Evolutionary conservation across 1,284 basidiomycete genomes (phyloP).

Genomic region (Rhodotorula sp.): DNA sequence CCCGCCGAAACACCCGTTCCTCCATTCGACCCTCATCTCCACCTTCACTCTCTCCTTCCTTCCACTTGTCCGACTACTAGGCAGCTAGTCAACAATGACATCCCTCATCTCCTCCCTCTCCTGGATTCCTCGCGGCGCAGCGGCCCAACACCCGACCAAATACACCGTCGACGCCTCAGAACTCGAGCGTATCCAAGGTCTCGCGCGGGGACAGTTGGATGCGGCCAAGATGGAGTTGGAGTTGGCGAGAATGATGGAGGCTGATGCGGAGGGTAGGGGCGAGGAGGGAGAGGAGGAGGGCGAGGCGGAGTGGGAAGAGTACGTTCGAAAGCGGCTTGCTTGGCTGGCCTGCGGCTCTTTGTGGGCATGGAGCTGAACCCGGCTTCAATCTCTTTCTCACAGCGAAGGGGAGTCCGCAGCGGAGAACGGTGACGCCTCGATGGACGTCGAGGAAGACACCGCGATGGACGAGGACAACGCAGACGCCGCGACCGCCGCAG

Average conservation of each 20-base stretch:
- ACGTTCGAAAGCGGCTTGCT: constrained; percentile 3
- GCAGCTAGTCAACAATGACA: constrained; percentile 17
- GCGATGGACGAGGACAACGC: constrained; percentile 64
- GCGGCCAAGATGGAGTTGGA: constrained; percentile 70
- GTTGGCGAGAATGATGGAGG: constrained; percentile 53
- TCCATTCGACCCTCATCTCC: background rate
- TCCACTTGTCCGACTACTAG: too few species aligned
- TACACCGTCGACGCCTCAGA: constrained; percentile 90
- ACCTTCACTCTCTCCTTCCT: background rate
- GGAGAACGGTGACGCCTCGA: constrained; percentile 3
- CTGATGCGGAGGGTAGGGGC: constrained; percentile 4
- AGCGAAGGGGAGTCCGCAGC: constrained; percentile 25
- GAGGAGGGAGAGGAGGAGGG: constrained; percentile 40
- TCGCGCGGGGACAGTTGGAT: constrained; percentile 83
- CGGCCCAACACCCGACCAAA: constrained; percentile 73
- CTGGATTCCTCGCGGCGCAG: constrained; percentile 80
- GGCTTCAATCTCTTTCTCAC: background rate
- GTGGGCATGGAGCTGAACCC: background rate
- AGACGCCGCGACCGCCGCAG: constrained; percentile 57
- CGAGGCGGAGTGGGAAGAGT: constrained; percentile 31
- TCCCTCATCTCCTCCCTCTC: constrained; percentile 56
- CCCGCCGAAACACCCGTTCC: too few species aligned
- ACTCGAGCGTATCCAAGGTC: constrained; percentile 80
- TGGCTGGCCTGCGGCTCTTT: background rate
- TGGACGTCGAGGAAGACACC: constrained; percentile 17